phyloP scores from a whole-genome alignment of 1,284 basidiomycete species.

The Cutaneotrichosporon mucoides region DNA sequence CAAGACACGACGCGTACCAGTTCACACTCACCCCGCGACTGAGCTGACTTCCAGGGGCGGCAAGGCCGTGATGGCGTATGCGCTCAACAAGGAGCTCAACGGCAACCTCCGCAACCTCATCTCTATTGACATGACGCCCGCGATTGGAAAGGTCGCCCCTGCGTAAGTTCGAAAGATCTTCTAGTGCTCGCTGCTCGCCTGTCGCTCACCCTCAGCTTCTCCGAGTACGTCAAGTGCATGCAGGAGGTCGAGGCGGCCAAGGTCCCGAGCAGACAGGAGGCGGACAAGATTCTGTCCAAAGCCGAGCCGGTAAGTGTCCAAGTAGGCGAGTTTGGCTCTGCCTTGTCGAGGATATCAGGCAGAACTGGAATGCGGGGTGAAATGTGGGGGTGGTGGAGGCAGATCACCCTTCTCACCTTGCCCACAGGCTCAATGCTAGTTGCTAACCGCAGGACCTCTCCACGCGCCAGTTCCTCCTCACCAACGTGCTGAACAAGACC shows the following conservation, averaged over 20 bases:
- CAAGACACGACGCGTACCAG: too few relatives aligned
- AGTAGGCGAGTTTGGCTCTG: neutral
- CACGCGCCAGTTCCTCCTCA: conserved; percentile 57
- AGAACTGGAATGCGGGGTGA: too few relatives aligned
- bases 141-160: conserved; percentile 52
- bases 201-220: conserved; percentile 34
- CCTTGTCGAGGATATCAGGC: too few relatives aligned
- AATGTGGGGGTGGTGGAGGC: too few relatives aligned
- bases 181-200: too few relatives aligned
- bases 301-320: conserved; percentile 47
- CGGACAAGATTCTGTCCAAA: conserved; percentile 52
- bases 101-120: conserved; percentile 49
- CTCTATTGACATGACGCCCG: conserved; percentile 56
- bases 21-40: neutral
- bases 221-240: conserved; percentile 53
- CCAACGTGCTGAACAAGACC: conserved; percentile 50
- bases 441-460: conserved; percentile 41
- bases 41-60: conserved; percentile 50
- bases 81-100: conserved; percentile 48
- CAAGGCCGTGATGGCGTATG: conserved; percentile 55
- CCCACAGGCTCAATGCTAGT: too few relatives aligned
- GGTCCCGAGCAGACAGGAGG: conserved; percentile 51
- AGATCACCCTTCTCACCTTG: too few relatives aligned
- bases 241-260: conserved; percentile 50
- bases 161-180: conserved; percentile 42